phyloP scores from a whole-genome alignment of 2,329 filamentous ascomycete species.

The Plectosphaerella plurivora region DNA sequence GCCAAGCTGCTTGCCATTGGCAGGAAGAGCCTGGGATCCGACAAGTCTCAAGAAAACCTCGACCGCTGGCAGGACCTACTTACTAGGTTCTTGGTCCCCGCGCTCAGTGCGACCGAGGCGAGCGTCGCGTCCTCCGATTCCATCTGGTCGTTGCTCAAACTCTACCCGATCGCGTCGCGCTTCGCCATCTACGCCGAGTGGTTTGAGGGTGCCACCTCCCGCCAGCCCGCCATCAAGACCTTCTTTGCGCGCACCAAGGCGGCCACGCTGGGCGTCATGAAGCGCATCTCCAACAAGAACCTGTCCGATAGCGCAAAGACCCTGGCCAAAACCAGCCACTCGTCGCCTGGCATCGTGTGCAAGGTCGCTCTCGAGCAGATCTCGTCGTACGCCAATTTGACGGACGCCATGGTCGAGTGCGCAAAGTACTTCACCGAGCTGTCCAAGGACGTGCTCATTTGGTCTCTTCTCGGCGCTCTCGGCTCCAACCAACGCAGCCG shows the following conservation, averaged over 20 bases:
- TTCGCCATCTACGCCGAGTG: conserved; percentile 93
- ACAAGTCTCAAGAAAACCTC: conserved; percentile 65
- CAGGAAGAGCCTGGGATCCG: conserved; percentile 65
- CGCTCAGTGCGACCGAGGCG: conserved; percentile 77
- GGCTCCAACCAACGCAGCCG: conserved; percentile 58
- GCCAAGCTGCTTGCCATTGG: conserved; percentile 85
- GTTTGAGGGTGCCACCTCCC: conserved; percentile 75
- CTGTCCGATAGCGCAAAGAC: conserved; percentile 79
- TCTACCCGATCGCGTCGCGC: conserved; percentile 70
- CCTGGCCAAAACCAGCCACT: conserved; percentile 86
- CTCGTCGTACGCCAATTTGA: conserved; percentile 91
- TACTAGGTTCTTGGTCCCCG: conserved; percentile 78
- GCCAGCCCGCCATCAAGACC: conserved; percentile 69
- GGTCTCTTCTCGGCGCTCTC: conserved; percentile 78
- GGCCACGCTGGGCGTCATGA: conserved; percentile 82
- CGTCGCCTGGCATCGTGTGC: conserved; percentile 89
- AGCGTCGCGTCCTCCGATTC: conserved; percentile 84
- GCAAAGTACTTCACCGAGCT: conserved; percentile 90
- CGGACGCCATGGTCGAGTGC: conserved; percentile 91
- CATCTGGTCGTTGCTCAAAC: conserved; percentile 76
- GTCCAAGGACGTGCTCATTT: conserved; percentile 89
- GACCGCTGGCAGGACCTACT: conserved; percentile 81
- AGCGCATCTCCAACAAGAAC: conserved; percentile 85
- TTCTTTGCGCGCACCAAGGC: conserved; percentile 73
- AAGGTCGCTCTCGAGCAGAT: conserved; percentile 84